Conservation (phyloP, 2,329 filamentous ascomycete genomes). For the Calonectria montana region DNA sequence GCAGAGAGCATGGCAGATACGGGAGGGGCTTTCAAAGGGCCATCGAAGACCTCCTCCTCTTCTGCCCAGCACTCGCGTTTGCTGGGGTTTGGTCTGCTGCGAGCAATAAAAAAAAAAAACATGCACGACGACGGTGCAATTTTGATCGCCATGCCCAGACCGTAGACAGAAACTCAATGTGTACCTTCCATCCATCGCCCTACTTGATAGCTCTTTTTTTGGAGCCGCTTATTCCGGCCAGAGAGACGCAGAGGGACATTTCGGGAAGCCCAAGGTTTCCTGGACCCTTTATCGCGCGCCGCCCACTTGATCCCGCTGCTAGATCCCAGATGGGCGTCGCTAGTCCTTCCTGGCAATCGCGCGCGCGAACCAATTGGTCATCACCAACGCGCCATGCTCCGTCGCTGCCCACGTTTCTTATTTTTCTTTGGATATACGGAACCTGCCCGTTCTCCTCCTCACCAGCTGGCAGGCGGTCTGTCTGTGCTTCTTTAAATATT, state of each 20-base stretch:
- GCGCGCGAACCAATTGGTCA: constrained; percentile 38
- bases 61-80: neutral
- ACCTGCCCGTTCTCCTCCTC: constrained; percentile 37
- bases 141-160: constrained; percentile 13
- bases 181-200: neutral
- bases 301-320: constrained; percentile 40
- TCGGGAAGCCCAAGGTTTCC: constrained; percentile 30
- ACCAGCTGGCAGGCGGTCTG: constrained; percentile 2
- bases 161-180: neutral
- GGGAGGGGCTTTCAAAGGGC: too few species aligned
- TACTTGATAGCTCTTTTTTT: neutral
- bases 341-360: constrained; percentile 40
- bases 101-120: neutral
- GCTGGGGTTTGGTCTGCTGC: neutral
- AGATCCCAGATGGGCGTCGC: constrained; percentile 41
- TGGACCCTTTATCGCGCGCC: constrained; percentile 37
- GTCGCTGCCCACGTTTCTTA: constrained; percentile 32
- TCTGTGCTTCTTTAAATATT: constrained; percentile 24
- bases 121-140: neutral
- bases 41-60: neutral
- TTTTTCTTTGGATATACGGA: constrained; percentile 39
- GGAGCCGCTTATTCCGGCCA: neutral
- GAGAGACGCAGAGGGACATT: constrained; percentile 23
- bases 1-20: neutral
- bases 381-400: constrained; percentile 27